Evolutionary conservation across 2,329 filamentous ascomycete genomes (phyloP), one percentile per base, ranked within the genome.

Genomic region (Bisporella sp.): DNA sequence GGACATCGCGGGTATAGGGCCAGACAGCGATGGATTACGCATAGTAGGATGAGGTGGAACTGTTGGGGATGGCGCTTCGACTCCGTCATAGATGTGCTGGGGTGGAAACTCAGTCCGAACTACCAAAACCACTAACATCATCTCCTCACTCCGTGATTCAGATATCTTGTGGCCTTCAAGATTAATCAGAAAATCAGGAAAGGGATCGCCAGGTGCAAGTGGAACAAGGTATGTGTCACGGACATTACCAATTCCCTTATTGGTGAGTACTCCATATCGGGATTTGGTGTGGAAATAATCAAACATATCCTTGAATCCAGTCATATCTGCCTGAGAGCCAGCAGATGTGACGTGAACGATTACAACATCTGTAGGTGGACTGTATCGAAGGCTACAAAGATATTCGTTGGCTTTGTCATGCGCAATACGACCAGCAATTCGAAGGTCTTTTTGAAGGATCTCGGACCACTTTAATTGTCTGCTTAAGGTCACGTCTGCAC

Each of bases 191-290:
- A 96, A 96, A 54, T 91, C 87, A 0, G 93, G 92, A 41, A 92
- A 79, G 46, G 78, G 79, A 33, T 73, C 75, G 30, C 88, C 89
- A 5, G 83, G 77, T 32, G 89, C 81, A 4, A 97, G 81, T 0
- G 93, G 92, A 7, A 96, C 85, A 32, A 97, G 78, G 66, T 97
- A 97, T 1, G 91, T 88, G 64, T 97, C 92, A 53, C 90, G 85
- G 45, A 96, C 86, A 53, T 89, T 85, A 21, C 82, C 78, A 31
- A 83, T 71, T 1, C 79, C 78, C 66, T 87, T 86, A 63, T 92
- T 87, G 11, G 84, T 84, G 5, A 96, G 78, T 1, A 97, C 92
- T 21, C 90, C 92, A 66, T 95, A 99, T 33, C 90, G 79, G 57
- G 87, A 80, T 63, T 92, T 88, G 46, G 77, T 77, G 41, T 82